Conservation (phyloP, 805 yeast genomes). For the Lachancea meyersii region DNA sequence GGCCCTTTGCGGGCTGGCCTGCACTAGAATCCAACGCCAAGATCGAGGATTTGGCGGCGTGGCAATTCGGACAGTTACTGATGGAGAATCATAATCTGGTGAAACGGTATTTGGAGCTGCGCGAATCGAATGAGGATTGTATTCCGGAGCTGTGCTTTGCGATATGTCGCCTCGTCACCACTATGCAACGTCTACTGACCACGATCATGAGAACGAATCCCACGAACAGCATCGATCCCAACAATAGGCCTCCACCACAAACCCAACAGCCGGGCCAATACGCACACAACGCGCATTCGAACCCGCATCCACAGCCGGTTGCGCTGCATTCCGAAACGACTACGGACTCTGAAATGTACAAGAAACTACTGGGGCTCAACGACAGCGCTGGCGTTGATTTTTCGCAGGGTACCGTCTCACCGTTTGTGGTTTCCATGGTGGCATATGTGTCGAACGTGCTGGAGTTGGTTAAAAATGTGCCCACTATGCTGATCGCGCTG, state of each 20-base stretch:
- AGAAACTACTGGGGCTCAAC: constrained; percentile 25
- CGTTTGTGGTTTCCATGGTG: constrained; percentile 25
- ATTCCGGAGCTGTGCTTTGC: constrained; percentile 14
- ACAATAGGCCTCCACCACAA: constrained; percentile 4
- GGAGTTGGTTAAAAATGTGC: constrained; percentile 28
- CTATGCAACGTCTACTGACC: constrained; percentile 22
- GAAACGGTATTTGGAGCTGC: constrained; percentile 15
- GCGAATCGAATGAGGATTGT: constrained; percentile 2
- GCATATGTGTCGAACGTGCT: constrained; percentile 25
- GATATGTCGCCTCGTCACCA: constrained; percentile 21
- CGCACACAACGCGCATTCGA: neutral
- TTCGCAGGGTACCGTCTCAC: constrained; percentile 27
- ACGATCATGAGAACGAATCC: constrained; percentile 26
- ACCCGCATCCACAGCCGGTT: too few species aligned
- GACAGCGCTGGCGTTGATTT: constrained; percentile 13
- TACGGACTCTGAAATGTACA: constrained; percentile 23
- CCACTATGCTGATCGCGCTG: constrained; percentile 26
- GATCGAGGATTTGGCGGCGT: neutral
- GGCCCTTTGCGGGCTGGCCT: neutral
- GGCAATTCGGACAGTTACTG: constrained; percentile 18
- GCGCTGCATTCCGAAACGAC: too few species aligned
- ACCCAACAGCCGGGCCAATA: neutral
- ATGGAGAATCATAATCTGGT: constrained; percentile 19
- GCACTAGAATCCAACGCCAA: neutral
- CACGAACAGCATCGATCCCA: constrained; percentile 26